phyloP scores from a whole-genome alignment of 495 filamentous ascomycete genomes.

The Trichoderma orchidacearum region DNA sequence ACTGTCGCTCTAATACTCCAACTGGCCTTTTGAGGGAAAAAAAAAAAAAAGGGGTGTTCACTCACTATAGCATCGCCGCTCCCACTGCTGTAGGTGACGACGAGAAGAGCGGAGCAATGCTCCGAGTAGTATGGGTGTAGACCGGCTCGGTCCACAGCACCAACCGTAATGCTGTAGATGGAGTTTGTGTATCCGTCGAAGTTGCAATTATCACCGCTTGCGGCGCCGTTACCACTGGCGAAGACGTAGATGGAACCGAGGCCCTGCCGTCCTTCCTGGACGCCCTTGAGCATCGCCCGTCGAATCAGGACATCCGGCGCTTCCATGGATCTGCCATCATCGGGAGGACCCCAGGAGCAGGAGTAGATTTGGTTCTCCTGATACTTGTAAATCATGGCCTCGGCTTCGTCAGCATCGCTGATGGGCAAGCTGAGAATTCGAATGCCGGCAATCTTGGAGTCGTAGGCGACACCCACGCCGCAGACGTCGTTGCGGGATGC shows the following conservation, averaged over 20 bases:
- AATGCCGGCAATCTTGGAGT: conserved; percentile 77
- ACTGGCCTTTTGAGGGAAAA: too few relatives aligned
- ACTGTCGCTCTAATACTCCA: too few relatives aligned
- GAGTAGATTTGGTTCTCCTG: conserved; percentile 95
- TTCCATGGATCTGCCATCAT: conserved; percentile 89
- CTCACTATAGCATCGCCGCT: conserved; percentile 64
- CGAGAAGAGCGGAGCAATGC: conserved; percentile 85
- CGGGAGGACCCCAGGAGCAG: conserved; percentile 93
- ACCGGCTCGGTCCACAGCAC: conserved; percentile 78
- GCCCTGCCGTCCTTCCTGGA: conserved; percentile 74
- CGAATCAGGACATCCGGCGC: conserved; percentile 80
- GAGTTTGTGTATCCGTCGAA: conserved; percentile 99
- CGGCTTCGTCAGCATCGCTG: conserved; percentile 81
- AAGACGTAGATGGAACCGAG: conserved; percentile 94
- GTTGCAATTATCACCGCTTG: conserved; percentile 89
- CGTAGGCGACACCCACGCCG: conserved; percentile 87
- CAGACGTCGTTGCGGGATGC: conserved; percentile 89
- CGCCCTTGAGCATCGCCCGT: conserved; percentile 78
- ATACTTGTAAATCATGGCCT: conserved; percentile 59
- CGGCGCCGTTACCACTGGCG: conserved; percentile 87
- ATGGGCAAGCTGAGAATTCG: conserved; percentile 87
- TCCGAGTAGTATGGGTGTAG: conserved; percentile 88
- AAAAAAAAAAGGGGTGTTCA: background rate
- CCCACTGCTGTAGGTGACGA: conserved; percentile 93
- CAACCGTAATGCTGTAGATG: conserved; percentile 96